Base-by-base conservation (phyloP, 73 alveolate species). In the Paramecium biaurelia region DNA sequence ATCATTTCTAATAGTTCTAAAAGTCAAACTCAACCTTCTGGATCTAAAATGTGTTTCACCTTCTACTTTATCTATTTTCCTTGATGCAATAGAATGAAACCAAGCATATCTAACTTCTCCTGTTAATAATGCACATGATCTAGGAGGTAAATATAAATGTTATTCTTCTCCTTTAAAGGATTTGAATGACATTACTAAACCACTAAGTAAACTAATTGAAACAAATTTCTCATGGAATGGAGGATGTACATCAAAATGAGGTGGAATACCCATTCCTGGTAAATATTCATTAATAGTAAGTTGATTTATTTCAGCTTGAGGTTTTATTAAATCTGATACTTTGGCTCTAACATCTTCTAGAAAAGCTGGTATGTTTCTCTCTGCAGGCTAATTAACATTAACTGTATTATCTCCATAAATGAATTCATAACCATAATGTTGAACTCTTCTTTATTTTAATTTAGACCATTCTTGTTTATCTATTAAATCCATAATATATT, bases 251-350 rank as follows among this genome's bases (percentile, higher is more conserved):
- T 96, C 98, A 11, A 94, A 92, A 63, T 95, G 98, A 70, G 98
- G 98, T 21, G 98, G 97, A 35, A 95, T 95, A 34, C 98, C 98
- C 87, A 94, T 92, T n/a, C 98, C 98, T 28, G 98, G 98, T 32
- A 68, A 45, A 63, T 95, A 95, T 76, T 94, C 96, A 76, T 95
- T 95, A 8, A 95, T 59, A 3, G 98, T 95, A 18, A 94, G 84
- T 68, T 95, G 87, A 86, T 95, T 96, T 74, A 79, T 56, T 57
- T 93, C 86, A 11, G 79, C 87, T 57, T 76, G 41, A 24, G 87
- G 93, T 59, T 74, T 53, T 11, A 41, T 89, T 74, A 57, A 57
- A 15, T 74, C 82, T n/a, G 92, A 67, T 0, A 85, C 68, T 34
- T 89, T 76, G 85, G 87, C 94, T 86, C 67, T 85, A 9, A 85